These are phyloP conservation scores for Didymella pinodella DNA, from an alignment of 2,329 filamentous ascomycete species.

Conservation along the genomic window DNA sequence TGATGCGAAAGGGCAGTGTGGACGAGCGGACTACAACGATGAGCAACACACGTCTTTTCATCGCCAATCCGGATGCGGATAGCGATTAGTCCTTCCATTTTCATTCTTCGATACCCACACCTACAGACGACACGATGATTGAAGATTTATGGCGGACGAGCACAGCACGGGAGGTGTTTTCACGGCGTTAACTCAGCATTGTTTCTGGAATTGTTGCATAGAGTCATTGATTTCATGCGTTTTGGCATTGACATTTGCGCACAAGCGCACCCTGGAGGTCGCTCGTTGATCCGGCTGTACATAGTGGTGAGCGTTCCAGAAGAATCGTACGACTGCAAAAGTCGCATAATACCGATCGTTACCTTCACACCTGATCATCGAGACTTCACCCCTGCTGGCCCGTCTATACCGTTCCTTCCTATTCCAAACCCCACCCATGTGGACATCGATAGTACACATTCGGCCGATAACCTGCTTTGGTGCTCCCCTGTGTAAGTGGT, in stretches of 20 bases:
- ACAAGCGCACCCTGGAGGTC: constrained; percentile 26
- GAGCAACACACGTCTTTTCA: constrained; percentile 72
- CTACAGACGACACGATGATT: constrained; percentile 21
- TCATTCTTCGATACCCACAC: constrained; percentile 46
- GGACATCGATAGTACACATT: not conserved
- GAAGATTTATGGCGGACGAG: constrained; percentile 23
- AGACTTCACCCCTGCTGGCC: not conserved
- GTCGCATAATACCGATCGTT: constrained; percentile 15
- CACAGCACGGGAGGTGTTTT: constrained; percentile 14
- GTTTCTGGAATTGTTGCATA: constrained; percentile 13
- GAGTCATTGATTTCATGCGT: constrained; percentile 1
- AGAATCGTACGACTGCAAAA: constrained; percentile 8
- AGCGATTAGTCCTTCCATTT: constrained; percentile 50
- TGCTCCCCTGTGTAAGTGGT: not conserved
- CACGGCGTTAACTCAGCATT: constrained; percentile 11
- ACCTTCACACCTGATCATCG: constrained; percentile 2
- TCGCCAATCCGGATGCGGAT: constrained; percentile 79
- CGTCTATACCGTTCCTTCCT: constrained; percentile 4
- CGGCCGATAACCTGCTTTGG: not conserved
- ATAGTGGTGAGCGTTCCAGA: constrained; percentile 19
- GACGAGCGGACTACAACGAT: constrained; percentile 83
- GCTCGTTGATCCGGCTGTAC: constrained; percentile 21
- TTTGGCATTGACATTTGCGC: constrained; percentile 12
- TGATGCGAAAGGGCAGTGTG: constrained; percentile 79
- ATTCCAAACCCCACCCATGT: constrained; percentile 6